A percentile compares a stretch with the other conserved stretches of the same genome.
Evolutionary conservation across 257 asterid species (phyloP).

Genomic region (Penstemon newberryi): DNA sequence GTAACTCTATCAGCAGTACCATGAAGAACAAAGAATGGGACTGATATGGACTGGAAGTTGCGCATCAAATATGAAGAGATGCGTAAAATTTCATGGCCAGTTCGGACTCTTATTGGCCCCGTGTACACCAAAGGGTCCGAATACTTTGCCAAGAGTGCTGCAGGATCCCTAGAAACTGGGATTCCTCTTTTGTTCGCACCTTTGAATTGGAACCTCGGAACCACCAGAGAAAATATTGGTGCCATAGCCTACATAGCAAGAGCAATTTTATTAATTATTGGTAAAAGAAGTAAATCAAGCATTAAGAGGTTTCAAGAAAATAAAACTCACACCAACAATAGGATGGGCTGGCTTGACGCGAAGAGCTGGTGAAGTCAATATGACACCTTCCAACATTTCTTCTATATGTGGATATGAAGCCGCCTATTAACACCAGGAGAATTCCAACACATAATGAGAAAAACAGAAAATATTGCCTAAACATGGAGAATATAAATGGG

Average conservation of each 20-base stretch:
- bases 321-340: slow-evolving; percentile 75
- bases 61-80: slow-evolving; percentile 74
- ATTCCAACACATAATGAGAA: slow-evolving; percentile 22
- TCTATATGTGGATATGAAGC: slow-evolving; percentile 72
- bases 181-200: slow-evolving; percentile 97
- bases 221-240: slow-evolving; percentile 86
- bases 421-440: slow-evolving; percentile 54
- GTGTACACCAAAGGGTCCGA: slow-evolving; percentile 97
- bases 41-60: slow-evolving; percentile 67
- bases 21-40: slow-evolving; percentile 95
- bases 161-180: slow-evolving; percentile 95
- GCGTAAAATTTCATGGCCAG: slow-evolving; percentile 96
- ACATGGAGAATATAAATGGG: neutral
- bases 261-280: neutral
- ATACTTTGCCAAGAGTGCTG: slow-evolving; percentile 82
- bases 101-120: slow-evolving; percentile 92
- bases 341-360: slow-evolving; percentile 99
- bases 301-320: slow-evolving; percentile 3
- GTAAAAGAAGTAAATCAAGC: neutral
- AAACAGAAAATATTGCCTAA: neutral
- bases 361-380: slow-evolving; percentile 95
- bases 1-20: slow-evolving; percentile 97
- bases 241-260: slow-evolving; percentile 71
- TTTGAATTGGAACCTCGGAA: slow-evolving; percentile 94
- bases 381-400: slow-evolving; percentile 85